Base-by-base conservation (phyloP, 1,139 yeast genomes). In the Yamadazyma mexicana region DNA sequence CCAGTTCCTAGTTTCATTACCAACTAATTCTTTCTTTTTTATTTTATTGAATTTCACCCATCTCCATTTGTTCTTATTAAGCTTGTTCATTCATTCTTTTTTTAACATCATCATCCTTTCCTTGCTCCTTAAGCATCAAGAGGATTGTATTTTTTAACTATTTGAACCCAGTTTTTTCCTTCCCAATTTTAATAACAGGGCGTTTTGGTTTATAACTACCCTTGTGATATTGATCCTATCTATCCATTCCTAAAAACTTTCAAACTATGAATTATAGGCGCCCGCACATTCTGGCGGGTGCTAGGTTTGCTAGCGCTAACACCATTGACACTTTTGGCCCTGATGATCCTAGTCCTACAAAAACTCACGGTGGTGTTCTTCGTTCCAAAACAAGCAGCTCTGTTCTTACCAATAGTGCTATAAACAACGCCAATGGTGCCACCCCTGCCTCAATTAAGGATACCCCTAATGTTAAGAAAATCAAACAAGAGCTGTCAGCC, bases 261-360 rank as follows among this genome's bases (percentile, higher is more conserved):
- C 33, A 5, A 28, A 35, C 11, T 5, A 59, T 59, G 64, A 55
- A 51, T 34, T 49, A 48, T 37, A 58, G 43, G 53, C 63, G 62
- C 55, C 62, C 61, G 56, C 60, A 48, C 33, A 39, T 48, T 25
- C 43, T 47, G 38, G 56, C 56, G 52, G 61, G 58, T 45, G 54
- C 58, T 32, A 45, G 29, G 12, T 9, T 15, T 10, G n/a, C 22
- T 10, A 15, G 22, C 14, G 27, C 27, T 5, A 24, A 11, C 27
- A n/a, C 11, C 27, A 24, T n/a, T n/a, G 12, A 24, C 8, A 24
- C 12, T n/a, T 24, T n/a, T n/a, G 27, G 27, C 27, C n/a, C 27
- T n/a, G 27, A 24, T n/a, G 16, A 26, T 12, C 8, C 16, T 16
- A 26, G 29, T 26, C 29, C 29, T 16, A 26, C 12, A 4, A 26